Evolutionary conservation across 768 basidiomycete species (phyloP), one percentile per base, ranked within the genome.

Genomic region (Porphyrellus cyaneotinctus): DNA sequence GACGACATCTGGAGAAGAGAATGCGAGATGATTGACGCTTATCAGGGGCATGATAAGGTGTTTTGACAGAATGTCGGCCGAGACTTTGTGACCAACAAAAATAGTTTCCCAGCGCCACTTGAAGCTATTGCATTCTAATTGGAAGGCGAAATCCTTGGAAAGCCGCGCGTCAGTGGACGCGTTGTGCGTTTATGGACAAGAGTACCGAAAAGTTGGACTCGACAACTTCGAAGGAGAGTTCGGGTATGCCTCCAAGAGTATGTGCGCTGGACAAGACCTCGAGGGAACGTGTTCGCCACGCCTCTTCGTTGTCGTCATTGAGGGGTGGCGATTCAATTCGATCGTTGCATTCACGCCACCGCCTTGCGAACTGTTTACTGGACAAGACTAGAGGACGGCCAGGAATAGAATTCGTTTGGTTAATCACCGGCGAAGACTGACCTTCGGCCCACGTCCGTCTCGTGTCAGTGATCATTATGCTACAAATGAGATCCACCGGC

Each of bases 101-200:
- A 76, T 79, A 15, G 83, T 78, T 67, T 91, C 87, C 89, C 89
- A 91, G 71, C 79, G 76, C 88, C 88, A 91, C 73, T 80, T 83
- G 69, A 88, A 85, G 10, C 70, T 65, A 22, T 78, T 76, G 54
- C 75, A 79, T 60, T 80, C 79, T 31, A 90, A 58, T 59, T 79
- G 75, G 52, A 88, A 76, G 5, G 85, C 78, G 23, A 87, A 61
- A 64, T 91, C 88, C 88, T 91, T 44, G 47, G 20, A 52, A 43
- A 47, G 39, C 56, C 53, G 56, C 49, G 35, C 36, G 36, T 60
- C 50, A 59, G 61, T 45, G n/a, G 41, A 20, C 33, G 49, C 54
- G 57, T 30, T 20, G 53, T 13, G 42, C 51, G n/a, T 13, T 26
- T 26, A n/a, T 38, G 49, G 48, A 24, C 43, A 48, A 50, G 44